Base-by-base conservation (phyloP, 1,284 basidiomycete genomes). In the Polyporus tsugae region DNA sequence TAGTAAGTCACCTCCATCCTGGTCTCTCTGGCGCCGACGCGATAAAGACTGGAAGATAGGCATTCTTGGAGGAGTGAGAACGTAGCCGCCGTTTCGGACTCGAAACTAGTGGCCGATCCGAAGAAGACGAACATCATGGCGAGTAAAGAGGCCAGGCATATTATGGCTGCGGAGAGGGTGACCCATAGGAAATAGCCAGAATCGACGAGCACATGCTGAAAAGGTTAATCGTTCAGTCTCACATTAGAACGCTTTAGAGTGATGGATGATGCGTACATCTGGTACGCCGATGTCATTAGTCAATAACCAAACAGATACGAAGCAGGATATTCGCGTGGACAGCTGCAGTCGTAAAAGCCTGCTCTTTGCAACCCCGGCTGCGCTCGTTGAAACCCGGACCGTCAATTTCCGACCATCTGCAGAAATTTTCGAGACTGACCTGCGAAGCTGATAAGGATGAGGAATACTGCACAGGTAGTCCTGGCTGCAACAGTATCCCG, bases 361-460 rank as follows among this genome's bases (percentile, higher is more conserved):
- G 68, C 85, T 86, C 71, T 86, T 86, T 25, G 78, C 69, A 71
- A 82, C 81, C 5, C 84, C 85, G 68, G 82, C 84, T 86, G 61
- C 11, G 53, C 55, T 17, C 7, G 52, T 25, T 64, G 49, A 29
- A 65, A 33, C 2, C 46, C 46, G 46, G 22, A 49, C 10, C 5
- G 33, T 59, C 13, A 59, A 59, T 22, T 5, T 41, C 58, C 5
- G 36, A 13, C 13, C 38, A 6, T 29, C 11, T 25, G 10, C 4
- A 13, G 22, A 39, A 25, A 25, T 13, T 3, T 15, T n/a, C 61
- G n/a, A 36, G n/a, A 72, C 81, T 63, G 64, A 84, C 84, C 83
- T 41, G 80, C 70, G 71, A 85, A 86, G 65, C 79, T 77, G 63
- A 85, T 81, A 0, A 77, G 52, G 9, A 82, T 74, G 9, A 86